These are phyloP conservation scores for Cyclanthera cordifolia DNA, from an alignment of 306 rosid genomes.

Conservation along the genomic window DNA sequence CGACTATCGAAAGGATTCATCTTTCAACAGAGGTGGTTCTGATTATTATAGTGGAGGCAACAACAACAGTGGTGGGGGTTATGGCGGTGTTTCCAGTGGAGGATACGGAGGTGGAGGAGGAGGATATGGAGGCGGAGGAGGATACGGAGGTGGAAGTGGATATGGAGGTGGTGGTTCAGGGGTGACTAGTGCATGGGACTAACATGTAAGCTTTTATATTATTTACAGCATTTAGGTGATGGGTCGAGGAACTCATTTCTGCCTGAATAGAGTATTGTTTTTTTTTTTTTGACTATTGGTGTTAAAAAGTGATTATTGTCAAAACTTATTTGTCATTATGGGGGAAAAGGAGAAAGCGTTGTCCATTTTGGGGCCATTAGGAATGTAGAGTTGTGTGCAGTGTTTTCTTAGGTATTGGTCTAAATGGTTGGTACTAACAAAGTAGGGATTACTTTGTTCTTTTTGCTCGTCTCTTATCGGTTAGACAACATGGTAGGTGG, in stretches of 20 bases:
- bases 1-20: slow-evolving; percentile 50
- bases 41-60: slow-evolving; percentile 37
- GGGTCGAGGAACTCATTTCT: slow-evolving; percentile 27
- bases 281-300: slow-evolving; percentile 28
- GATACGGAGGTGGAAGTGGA: slow-evolving; percentile 12
- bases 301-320: slow-evolving; percentile 19
- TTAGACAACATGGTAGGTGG: slow-evolving; percentile 25
- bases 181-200: slow-evolving; percentile 62
- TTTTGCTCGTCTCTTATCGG: slow-evolving; percentile 24
- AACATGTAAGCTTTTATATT: slow-evolving; percentile 23
- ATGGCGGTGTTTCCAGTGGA: slow-evolving; percentile 53
- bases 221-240: slow-evolving; percentile 25
- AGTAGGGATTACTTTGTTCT: slow-evolving; percentile 35
- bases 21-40: slow-evolving; percentile 39
- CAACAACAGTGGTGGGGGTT: slow-evolving; percentile 36
- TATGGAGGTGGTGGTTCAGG: slow-evolving; percentile 31
- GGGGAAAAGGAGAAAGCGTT: slow-evolving; percentile 23
- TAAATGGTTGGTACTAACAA: slow-evolving; percentile 38
- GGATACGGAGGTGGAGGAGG: too few species aligned
- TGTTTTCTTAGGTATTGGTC: slow-evolving; percentile 36
- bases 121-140: slow-evolving; percentile 26
- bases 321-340: slow-evolving; percentile 21
- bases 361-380: slow-evolving; percentile 31
- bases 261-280: slow-evolving; percentile 22
- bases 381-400: slow-evolving; percentile 39